Percentiles rank a stretch among this genome's conserved stretches.
Conservation (phyloP, 2,329 filamentous ascomycete genomes). For the Sporothrix dimorphospora region DNA sequence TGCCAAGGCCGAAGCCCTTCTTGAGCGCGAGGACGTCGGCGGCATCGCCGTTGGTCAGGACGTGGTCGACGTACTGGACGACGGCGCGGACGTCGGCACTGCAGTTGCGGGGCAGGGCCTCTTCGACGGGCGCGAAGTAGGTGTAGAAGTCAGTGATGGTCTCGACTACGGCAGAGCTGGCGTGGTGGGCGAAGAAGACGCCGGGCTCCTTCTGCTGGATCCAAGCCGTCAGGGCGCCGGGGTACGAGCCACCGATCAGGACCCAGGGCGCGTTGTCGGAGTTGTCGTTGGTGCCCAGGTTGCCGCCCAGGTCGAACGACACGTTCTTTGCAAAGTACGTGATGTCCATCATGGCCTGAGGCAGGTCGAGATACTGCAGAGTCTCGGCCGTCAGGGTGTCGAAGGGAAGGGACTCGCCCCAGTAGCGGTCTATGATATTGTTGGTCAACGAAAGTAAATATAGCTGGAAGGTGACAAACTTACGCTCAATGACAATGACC, state of each 20-base stretch:
- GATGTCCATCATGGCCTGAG: conserved; percentile 47
- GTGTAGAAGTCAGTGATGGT: conserved; percentile 56
- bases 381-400: conserved; percentile 43
- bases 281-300: conserved; percentile 43
- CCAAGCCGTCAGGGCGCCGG: conserved; percentile 58
- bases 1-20: conserved; percentile 51
- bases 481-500: conserved; percentile 45
- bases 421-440: conserved; percentile 43
- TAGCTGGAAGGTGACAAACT: background rate
- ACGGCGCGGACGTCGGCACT: conserved; percentile 54
- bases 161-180: conserved; percentile 58
- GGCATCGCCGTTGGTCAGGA: conserved; percentile 44
- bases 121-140: conserved; percentile 57
- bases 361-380: conserved; percentile 46
- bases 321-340: conserved; percentile 49
- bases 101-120: conserved; percentile 60
- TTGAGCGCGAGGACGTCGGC: conserved; percentile 51
- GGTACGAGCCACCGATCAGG: conserved; percentile 57
- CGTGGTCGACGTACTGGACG: conserved; percentile 55
- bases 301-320: conserved; percentile 53
- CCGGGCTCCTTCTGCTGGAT: conserved; percentile 53
- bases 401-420: conserved; percentile 46
- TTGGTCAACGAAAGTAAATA: background rate
- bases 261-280: conserved; percentile 58
- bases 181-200: conserved; percentile 60